Evolutionary conservation across 805 yeast species (phyloP).

Genomic region (Phaffomyces thermotolerans): DNA sequence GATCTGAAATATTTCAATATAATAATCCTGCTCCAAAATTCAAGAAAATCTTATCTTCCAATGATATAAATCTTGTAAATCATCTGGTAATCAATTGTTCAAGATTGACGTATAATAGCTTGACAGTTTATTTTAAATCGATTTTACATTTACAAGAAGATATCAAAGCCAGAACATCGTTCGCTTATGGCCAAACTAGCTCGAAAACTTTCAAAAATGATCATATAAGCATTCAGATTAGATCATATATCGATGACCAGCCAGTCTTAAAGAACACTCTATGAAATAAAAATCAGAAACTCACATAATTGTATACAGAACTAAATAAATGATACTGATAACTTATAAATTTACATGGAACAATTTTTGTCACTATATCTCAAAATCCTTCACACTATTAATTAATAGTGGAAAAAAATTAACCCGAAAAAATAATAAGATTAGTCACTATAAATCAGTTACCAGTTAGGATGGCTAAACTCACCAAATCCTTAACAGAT

Average conservation of each 20-base stretch:
- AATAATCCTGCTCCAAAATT: background rate
- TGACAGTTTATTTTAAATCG: background rate
- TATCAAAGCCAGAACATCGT: background rate
- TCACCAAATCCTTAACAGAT: background rate
- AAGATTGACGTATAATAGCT: constrained; percentile 5
- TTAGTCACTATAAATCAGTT: background rate
- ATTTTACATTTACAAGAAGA: constrained; percentile 2
- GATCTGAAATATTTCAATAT: background rate
- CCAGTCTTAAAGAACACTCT: no score
- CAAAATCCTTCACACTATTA: no score
- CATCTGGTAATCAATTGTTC: constrained; percentile 1
- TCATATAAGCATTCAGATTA: background rate
- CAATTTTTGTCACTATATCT: no score
- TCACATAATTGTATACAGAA: no score
- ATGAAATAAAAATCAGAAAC: no score
- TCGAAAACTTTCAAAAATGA: constrained; percentile 1
- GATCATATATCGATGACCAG: background rate
- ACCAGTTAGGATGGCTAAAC: background rate
- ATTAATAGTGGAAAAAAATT: background rate
- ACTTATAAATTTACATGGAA: no score
- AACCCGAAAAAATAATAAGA: background rate
- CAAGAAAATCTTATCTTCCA: background rate
- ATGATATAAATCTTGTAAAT: background rate
- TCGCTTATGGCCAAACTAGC: background rate
- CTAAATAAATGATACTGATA: no score